Percentiles rank a stretch among this genome's conserved stretches.
Evolutionary conservation across 805 yeast species (phyloP).

Genomic region (Yamadazyma endophytica): DNA sequence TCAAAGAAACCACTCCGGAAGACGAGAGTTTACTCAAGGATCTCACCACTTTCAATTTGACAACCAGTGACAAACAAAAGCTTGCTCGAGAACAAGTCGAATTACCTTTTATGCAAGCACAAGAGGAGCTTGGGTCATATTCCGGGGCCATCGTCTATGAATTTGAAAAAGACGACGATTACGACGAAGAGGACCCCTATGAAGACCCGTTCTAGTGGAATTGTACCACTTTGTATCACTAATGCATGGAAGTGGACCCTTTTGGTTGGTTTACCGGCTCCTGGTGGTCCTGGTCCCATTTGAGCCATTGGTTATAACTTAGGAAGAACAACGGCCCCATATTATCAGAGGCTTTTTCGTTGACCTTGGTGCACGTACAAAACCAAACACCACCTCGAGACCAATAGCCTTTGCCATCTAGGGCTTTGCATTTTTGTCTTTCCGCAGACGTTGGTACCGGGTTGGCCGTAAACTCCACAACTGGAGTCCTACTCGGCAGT

Average conservation of each 20-base stretch:
- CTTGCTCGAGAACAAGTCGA: slow-evolving; percentile 80
- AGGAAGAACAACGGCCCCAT: slow-evolving; percentile 13
- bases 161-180: slow-evolving; percentile 94
- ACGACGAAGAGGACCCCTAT: slow-evolving; percentile 96
- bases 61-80: slow-evolving; percentile 71
- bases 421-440: slow-evolving; percentile 7
- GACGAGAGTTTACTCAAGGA: slow-evolving; percentile 58
- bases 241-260: not conserved
- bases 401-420: slow-evolving; percentile 15
- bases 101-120: slow-evolving; percentile 89
- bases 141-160: slow-evolving; percentile 97
- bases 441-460: slow-evolving; percentile 17
- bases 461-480: slow-evolving; percentile 12
- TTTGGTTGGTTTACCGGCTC: slow-evolving; percentile 6
- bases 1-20: slow-evolving; percentile 22
- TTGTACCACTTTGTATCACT: too few species aligned
- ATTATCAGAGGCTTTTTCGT: slow-evolving; percentile 6
- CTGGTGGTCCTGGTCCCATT: slow-evolving; percentile 14
- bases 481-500: slow-evolving; percentile 1
- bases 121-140: slow-evolving; percentile 48
- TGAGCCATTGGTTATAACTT: slow-evolving; percentile 16
- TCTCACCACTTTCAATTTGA: slow-evolving; percentile 83
- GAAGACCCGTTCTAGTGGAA: slow-evolving; percentile 87
- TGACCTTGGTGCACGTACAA: slow-evolving; percentile 12
- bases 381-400: slow-evolving; percentile 16